Evolutionary conservation across 208 protist species (phyloP).

Genomic region (Paratrypanosoma confusum): DNA sequence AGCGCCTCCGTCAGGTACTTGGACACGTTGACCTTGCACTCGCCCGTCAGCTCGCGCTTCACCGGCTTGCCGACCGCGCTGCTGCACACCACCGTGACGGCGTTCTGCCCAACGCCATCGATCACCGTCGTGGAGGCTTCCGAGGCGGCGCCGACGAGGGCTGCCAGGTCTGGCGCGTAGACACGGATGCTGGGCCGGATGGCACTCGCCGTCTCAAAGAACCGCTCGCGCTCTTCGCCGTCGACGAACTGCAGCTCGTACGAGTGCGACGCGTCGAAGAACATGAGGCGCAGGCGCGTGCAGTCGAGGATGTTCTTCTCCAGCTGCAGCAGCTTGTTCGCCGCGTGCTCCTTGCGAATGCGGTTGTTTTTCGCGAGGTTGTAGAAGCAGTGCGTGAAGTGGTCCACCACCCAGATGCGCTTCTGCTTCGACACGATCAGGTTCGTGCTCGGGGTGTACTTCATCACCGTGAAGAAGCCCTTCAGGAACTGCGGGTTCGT

Average conservation of each 20-base stretch:
- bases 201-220: conserved; percentile 29
- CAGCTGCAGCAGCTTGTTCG: conserved; percentile 30
- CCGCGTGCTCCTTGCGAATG: conserved; percentile 17
- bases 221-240: conserved; percentile 23
- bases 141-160: neutral
- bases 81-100: conserved; percentile 10
- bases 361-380: conserved; percentile 18
- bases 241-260: conserved; percentile 34
- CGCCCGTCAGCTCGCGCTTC: conserved; percentile 17
- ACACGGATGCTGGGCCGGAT: conserved; percentile 24
- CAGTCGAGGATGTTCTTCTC: conserved; percentile 23
- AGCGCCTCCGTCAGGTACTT: conserved; percentile 16
- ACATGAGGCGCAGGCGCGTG: conserved; percentile 19
- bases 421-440: conserved; percentile 15
- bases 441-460: conserved; percentile 14
- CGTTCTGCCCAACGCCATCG: conserved; percentile 13
- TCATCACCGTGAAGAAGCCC: conserved; percentile 22
- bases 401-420: conserved; percentile 34
- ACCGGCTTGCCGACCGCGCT: conserved; percentile 12
- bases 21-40: conserved; percentile 22
- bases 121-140: conserved; percentile 12
- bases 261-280: conserved; percentile 25
- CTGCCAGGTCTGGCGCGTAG: conserved; percentile 21
- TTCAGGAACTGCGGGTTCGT: conserved; percentile 27
- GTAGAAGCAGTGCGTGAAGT: conserved; percentile 25